Evolutionary conservation across 2,329 filamentous ascomycete genomes (phyloP).

Genomic region (Aspergillus sp.): DNA sequence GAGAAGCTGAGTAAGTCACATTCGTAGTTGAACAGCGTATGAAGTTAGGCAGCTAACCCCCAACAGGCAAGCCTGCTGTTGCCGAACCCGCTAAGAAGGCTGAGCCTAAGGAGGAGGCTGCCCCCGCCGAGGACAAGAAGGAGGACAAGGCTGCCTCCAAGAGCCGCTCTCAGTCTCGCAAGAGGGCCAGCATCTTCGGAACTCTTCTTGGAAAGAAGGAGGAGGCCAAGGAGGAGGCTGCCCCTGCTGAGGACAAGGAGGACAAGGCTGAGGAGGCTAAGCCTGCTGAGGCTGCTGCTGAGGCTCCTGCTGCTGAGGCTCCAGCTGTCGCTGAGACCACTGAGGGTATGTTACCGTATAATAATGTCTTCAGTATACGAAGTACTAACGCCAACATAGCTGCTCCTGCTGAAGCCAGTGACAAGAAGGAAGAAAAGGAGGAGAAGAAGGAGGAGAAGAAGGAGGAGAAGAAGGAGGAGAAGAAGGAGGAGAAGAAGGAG

Average conservation of each 20-base stretch:
- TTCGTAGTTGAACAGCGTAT: not conserved
- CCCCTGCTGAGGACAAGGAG: constrained; percentile 41
- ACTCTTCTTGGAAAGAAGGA: constrained; percentile 64
- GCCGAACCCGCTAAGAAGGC: constrained; percentile 27
- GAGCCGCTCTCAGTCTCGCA: constrained; percentile 62
- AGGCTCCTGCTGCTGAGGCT: constrained; percentile 18
- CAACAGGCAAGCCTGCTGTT: constrained; percentile 36
- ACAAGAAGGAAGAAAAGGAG: constrained; percentile 25
- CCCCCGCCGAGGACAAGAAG: constrained; percentile 50
- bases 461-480: constrained; percentile 40
- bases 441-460: constrained; percentile 31
- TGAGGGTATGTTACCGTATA: constrained; percentile 9
- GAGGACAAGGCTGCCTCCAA: constrained; percentile 58
- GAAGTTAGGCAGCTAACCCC: constrained; percentile 22
- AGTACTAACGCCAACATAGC: constrained; percentile 6
- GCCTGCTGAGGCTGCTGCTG: constrained; percentile 14
- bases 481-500: constrained; percentile 30
- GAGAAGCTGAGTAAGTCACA: constrained; percentile 65
- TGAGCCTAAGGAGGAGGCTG: constrained; percentile 36
- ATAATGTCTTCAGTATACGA: not conserved
- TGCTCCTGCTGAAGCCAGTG: constrained; percentile 20
- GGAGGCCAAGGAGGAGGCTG: constrained; percentile 47
- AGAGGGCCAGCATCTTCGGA: constrained; percentile 50
- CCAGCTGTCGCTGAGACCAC: constrained; percentile 43
- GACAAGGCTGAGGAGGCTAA: constrained; percentile 47